phyloP scores from a whole-genome alignment of 306 rosid genomes.

The Lathyrus sativus region DNA sequence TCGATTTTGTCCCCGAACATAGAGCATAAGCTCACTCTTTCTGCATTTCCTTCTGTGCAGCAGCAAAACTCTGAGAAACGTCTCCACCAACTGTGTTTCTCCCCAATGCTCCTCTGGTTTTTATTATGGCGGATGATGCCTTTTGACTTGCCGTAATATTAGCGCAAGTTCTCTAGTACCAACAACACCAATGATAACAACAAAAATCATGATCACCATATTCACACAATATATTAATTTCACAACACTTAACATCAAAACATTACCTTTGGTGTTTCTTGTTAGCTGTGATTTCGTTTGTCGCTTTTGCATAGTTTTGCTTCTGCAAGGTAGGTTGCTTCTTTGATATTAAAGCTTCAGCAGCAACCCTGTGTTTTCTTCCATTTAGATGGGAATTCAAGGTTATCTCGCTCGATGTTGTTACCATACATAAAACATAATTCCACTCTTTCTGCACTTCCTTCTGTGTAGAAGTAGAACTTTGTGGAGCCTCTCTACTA shows the following conservation, averaged over 20 bases:
- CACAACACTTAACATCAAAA: background rate
- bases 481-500: background rate
- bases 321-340: background rate
- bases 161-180: background rate
- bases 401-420: background rate
- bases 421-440: conserved; percentile 48
- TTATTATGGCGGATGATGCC: background rate
- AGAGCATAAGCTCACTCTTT: conserved; percentile 57
- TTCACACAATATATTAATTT: background rate
- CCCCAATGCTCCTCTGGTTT: background rate
- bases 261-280: conserved; percentile 18
- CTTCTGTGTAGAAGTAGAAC: conserved; percentile 10
- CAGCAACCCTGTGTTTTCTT: conserved; percentile 36
- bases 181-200: background rate
- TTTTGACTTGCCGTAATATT: conserved; percentile 23
- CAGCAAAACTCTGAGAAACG: conserved; percentile 11
- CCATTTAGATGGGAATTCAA: conserved; percentile 41
- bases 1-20: conserved; percentile 33
- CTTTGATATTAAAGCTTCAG: conserved; percentile 41
- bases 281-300: conserved; percentile 14
- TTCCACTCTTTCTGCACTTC: conserved; percentile 54
- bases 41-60: conserved; percentile 36
- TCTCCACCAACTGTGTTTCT: conserved; percentile 26
- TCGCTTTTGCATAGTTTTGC: conserved; percentile 17
- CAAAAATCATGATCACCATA: background rate